These are phyloP conservation scores for Scedosporium apiospermum DNA, from an alignment of 2,329 filamentous ascomycete species.

Conservation along the genomic window DNA sequence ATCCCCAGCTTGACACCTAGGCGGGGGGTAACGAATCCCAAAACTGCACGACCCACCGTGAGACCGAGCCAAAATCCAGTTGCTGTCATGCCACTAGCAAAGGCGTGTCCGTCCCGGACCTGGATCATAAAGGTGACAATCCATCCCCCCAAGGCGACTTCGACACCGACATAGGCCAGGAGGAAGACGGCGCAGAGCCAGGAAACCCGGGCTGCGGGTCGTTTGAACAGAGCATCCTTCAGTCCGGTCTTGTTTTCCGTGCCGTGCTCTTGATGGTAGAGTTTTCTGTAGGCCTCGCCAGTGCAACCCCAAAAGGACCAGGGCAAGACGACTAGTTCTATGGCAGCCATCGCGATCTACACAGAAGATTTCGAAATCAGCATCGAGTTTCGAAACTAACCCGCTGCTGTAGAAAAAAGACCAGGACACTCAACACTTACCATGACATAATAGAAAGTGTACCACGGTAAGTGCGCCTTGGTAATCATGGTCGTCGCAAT, in stretches of 20 bases:
- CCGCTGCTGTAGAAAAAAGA: too few species aligned
- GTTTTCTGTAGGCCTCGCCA: slow-evolving; percentile 43
- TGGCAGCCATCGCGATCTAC: slow-evolving; percentile 40
- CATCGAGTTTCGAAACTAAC: not conserved
- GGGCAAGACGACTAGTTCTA: slow-evolving; percentile 44
- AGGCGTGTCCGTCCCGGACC: slow-evolving; percentile 58
- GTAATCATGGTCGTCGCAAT: slow-evolving; percentile 66
- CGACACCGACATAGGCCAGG: slow-evolving; percentile 68
- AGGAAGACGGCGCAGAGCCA: slow-evolving; percentile 70
- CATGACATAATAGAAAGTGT: slow-evolving; percentile 60
- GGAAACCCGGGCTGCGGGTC: slow-evolving; percentile 18
- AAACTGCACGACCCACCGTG: slow-evolving; percentile 59
- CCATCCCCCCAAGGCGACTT: slow-evolving; percentile 69
- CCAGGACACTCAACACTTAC: not conserved
- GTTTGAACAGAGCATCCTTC: slow-evolving; percentile 1
- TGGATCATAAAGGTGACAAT: slow-evolving; percentile 82
- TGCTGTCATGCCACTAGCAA: slow-evolving; percentile 64
- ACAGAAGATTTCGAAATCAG: not conserved
- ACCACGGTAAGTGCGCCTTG: slow-evolving; percentile 54
- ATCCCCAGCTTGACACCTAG: slow-evolving; percentile 64
- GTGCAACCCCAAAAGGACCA: slow-evolving; percentile 56
- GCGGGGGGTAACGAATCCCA: slow-evolving; percentile 68
- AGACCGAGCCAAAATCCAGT: slow-evolving; percentile 82
- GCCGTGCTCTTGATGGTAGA: slow-evolving; percentile 10
- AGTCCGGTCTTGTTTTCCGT: not conserved